These are phyloP conservation scores for Cladophialophora exuberans DNA, from an alignment of 2,329 filamentous ascomycete genomes.

Conservation along the genomic window DNA sequence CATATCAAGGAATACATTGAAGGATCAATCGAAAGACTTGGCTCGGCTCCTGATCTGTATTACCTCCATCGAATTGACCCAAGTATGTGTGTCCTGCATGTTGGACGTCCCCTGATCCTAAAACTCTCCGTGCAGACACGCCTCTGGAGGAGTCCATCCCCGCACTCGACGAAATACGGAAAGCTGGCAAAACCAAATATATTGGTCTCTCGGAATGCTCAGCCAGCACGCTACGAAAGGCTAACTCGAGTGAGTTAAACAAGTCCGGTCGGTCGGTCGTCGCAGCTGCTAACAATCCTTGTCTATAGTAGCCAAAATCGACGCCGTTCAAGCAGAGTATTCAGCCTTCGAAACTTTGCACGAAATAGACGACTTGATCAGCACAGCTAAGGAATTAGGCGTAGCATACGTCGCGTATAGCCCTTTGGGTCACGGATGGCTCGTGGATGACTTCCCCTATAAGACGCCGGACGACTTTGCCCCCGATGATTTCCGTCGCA, in stretches of 20 bases:
- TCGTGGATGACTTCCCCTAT: slow-evolving; percentile 50
- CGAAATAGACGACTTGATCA: slow-evolving; percentile 45
- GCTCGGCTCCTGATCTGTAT: slow-evolving; percentile 52
- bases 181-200: slow-evolving; percentile 53
- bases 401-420: slow-evolving; percentile 53
- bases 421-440: slow-evolving; percentile 53
- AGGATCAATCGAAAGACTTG: slow-evolving; percentile 53
- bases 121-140: slow-evolving; percentile 39
- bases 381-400: slow-evolving; percentile 46
- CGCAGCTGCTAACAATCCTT: slow-evolving; percentile 22
- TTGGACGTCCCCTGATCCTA: neutral
- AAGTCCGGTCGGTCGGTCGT: neutral
- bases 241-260: slow-evolving; percentile 45
- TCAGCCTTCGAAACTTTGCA: slow-evolving; percentile 49
- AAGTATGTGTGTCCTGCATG: slow-evolving; percentile 37
- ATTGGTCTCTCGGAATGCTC: slow-evolving; percentile 55
- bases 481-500: slow-evolving; percentile 46
- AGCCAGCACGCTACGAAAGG: slow-evolving; percentile 49
- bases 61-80: slow-evolving; percentile 52
- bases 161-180: slow-evolving; percentile 51
- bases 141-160: slow-evolving; percentile 53
- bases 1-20: slow-evolving; percentile 56
- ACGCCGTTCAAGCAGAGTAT: slow-evolving; percentile 53
- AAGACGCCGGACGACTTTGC: slow-evolving; percentile 53
- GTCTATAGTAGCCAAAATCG: slow-evolving; percentile 49